Conservation (phyloP, 192 early-diverging fungal genomes). For the Chytriomyces sp. region DNA sequence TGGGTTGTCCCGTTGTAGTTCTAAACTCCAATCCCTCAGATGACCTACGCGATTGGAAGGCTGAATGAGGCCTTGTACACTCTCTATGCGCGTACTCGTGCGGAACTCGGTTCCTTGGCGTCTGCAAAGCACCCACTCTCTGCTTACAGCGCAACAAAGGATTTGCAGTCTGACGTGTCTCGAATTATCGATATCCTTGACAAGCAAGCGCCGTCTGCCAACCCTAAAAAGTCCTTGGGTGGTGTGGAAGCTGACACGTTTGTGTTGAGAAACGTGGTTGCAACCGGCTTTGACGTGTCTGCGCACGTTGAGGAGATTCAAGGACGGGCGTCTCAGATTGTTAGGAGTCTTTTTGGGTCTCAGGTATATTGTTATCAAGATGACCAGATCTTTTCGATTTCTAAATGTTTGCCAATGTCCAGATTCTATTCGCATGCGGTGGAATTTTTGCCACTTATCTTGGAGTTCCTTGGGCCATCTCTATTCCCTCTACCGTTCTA, state of each 20-base stretch:
- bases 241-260: slow-evolving; percentile 44
- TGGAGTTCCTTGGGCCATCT: slow-evolving; percentile 45
- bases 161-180: slow-evolving; percentile 36
- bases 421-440: slow-evolving; percentile 29
- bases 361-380: slow-evolving; percentile 28
- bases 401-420: not conserved
- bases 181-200: slow-evolving; percentile 40
- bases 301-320: slow-evolving; percentile 42
- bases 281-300: slow-evolving; percentile 41
- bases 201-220: slow-evolving; percentile 18
- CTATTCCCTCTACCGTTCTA: slow-evolving; percentile 34
- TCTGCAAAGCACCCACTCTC: slow-evolving; percentile 22
- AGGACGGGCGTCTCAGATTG: slow-evolving; percentile 34
- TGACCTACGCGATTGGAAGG: slow-evolving; percentile 50
- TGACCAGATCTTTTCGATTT: no score
- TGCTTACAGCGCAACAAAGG: slow-evolving; percentile 22
- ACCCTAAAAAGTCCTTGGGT: not conserved
- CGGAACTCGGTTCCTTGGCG: slow-evolving; percentile 27
- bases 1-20: not conserved
- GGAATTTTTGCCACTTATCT: slow-evolving; percentile 41
- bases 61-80: slow-evolving; percentile 48
- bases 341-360: slow-evolving; percentile 38
- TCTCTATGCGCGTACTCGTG: slow-evolving; percentile 37
- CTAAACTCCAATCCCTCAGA: slow-evolving; percentile 21
- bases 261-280: slow-evolving; percentile 43